Evolutionary conservation across 768 basidiomycete species (phyloP).

Genomic region (Termitomyces sp.): DNA sequence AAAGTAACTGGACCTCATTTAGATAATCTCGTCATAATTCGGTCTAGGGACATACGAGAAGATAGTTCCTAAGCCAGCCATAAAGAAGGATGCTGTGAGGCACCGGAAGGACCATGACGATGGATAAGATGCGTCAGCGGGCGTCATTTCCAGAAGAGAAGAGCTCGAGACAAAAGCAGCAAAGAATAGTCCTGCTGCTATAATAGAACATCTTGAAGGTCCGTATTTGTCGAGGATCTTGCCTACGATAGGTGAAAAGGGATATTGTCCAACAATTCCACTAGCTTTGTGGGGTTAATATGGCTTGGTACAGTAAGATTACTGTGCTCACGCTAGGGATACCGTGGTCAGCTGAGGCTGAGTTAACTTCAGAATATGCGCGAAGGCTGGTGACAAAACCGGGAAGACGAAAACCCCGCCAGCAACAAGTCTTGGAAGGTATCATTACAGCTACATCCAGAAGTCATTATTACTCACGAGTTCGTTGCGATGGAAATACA

Average conservation of each 20-base stretch:
- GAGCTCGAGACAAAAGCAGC: conserved; percentile 61
- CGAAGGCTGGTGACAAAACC: conserved; percentile 60
- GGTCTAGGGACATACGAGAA: conserved; percentile 51
- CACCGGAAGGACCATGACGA: conserved; percentile 41
- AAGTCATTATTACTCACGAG: conserved; percentile 38
- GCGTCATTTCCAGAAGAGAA: conserved; percentile 42
- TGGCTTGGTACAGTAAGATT: not conserved
- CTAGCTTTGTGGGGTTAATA: conserved; percentile 28
- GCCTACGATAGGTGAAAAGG: conserved; percentile 64
- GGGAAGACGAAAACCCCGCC: conserved; percentile 83
- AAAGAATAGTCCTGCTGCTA: conserved; percentile 53
- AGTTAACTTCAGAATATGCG: conserved; percentile 51
- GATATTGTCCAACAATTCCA: conserved; percentile 82
- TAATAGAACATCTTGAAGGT: conserved; percentile 60
- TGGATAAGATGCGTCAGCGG: conserved; percentile 29
- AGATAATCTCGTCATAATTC: not conserved
- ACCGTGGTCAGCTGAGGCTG: conserved; percentile 80
- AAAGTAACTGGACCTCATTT: conserved; percentile 43
- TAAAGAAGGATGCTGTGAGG: conserved; percentile 52
- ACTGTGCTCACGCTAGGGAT: conserved; percentile 56
- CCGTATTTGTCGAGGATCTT: conserved; percentile 64
- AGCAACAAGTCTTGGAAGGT: conserved; percentile 50
- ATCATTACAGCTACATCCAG: not conserved
- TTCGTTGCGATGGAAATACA: conserved; percentile 58
- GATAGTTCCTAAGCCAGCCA: conserved; percentile 63